phyloP scores from a whole-genome alignment of 2,329 filamentous ascomycete genomes.

The Beauveria sp. region DNA sequence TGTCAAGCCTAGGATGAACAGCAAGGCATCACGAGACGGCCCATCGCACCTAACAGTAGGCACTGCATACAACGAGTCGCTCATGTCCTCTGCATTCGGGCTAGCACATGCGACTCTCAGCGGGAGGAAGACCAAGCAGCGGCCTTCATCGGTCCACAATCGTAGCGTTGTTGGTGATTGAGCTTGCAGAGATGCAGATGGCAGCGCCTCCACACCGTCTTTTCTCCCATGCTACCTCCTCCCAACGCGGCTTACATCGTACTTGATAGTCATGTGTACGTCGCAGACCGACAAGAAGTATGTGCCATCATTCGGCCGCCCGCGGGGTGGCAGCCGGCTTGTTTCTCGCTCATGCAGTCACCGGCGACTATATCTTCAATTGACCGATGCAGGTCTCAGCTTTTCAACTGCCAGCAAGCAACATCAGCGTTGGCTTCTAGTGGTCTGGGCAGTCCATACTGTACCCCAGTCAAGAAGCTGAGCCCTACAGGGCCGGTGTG shows the following conservation, averaged over 20 bases:
- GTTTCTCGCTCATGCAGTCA: neutral
- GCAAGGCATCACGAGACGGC: neutral
- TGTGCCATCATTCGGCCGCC: neutral
- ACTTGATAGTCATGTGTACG: neutral
- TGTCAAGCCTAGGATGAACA: neutral
- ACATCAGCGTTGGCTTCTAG: neutral
- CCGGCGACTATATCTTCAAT: neutral
- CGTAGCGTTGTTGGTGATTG: conserved; percentile 3
- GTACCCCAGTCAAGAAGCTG: neutral
- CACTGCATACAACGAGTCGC: neutral
- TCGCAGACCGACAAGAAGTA: neutral
- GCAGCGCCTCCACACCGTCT: conserved; percentile 4
- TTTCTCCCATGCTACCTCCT: neutral
- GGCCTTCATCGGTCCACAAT: neutral
- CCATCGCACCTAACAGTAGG: neutral
- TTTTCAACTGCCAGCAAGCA: neutral
- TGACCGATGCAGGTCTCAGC: neutral
- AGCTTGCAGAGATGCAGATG: conserved; percentile 2
- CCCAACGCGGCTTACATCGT: neutral
- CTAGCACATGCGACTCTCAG: neutral
- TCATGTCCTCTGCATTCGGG: neutral
- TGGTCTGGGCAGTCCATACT: neutral
- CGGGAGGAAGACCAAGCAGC: neutral
- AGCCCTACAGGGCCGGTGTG: conserved; percentile 1
- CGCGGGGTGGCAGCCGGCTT: neutral